phyloP scores from a whole-genome alignment of 305 asterid species.

The Fraxinus ornus region DNA sequence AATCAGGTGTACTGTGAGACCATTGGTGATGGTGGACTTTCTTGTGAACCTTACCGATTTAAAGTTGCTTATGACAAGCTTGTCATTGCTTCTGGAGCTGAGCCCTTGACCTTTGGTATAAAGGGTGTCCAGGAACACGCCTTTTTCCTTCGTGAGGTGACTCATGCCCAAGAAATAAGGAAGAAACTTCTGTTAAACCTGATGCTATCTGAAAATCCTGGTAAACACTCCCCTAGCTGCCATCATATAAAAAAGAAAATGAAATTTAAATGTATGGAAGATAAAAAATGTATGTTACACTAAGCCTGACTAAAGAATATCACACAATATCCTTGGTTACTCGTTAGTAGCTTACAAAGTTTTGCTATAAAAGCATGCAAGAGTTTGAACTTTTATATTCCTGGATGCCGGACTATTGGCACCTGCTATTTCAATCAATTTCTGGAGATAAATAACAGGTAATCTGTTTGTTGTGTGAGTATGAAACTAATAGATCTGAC shows the following conservation, averaged over 20 bases:
- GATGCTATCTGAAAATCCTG: constrained; percentile 90
- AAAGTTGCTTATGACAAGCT: constrained; percentile 89
- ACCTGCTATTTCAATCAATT: no score
- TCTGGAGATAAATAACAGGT: no score
- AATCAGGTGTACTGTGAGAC: constrained; percentile 74
- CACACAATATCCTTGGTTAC: background rate
- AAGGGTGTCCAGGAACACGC: constrained; percentile 82
- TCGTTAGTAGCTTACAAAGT: background rate
- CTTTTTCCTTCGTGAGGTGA: constrained; percentile 80
- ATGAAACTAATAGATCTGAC: background rate
- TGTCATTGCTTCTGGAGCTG: constrained; percentile 88
- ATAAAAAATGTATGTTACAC: background rate
- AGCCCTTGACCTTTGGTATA: constrained; percentile 82
- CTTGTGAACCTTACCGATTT: constrained; percentile 50
- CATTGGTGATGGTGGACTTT: constrained; percentile 36
- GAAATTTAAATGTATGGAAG: background rate
- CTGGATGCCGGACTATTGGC: background rate
- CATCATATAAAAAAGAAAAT: background rate
- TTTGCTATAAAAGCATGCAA: background rate
- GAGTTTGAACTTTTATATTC: background rate
- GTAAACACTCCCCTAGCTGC: constrained; percentile 27
- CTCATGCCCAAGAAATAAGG: constrained; percentile 90
- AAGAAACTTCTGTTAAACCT: constrained; percentile 81
- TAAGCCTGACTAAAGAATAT: background rate
- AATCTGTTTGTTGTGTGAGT: no score